A percentile compares a stretch with the other conserved stretches of the same genome.
Conservation (phyloP, 768 basidiomycete genomes). For the Trametes elegans region DNA sequence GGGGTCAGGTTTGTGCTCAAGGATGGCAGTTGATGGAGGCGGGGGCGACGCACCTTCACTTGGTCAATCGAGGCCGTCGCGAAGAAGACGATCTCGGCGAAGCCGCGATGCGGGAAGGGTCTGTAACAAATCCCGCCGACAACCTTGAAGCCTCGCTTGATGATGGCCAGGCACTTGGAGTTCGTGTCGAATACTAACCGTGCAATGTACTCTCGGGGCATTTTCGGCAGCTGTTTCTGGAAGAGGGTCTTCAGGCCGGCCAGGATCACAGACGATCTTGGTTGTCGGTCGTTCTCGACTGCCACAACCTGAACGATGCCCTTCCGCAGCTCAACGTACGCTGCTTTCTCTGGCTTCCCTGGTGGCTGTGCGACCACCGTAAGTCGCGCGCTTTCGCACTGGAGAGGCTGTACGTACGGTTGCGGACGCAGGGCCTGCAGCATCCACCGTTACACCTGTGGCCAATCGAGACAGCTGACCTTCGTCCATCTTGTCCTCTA, state of each 20-base stretch:
- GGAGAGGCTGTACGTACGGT: slow-evolving; percentile 39
- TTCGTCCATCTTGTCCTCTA: slow-evolving; percentile 81
- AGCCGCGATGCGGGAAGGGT: slow-evolving; percentile 91
- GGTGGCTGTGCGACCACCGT: slow-evolving; percentile 41
- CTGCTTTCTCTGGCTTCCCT: slow-evolving; percentile 69
- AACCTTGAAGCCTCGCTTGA: slow-evolving; percentile 92
- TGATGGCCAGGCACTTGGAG: slow-evolving; percentile 91
- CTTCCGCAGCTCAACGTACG: slow-evolving; percentile 74
- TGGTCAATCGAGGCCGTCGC: slow-evolving; percentile 96
- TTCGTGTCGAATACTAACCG: slow-evolving; percentile 91
- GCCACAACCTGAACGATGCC: slow-evolving; percentile 82
- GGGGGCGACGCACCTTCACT: slow-evolving; percentile 69
- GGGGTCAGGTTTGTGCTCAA: not conserved
- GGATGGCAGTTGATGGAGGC: not conserved
- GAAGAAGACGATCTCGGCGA: slow-evolving; percentile 99
- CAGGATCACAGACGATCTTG: slow-evolving; percentile 79
- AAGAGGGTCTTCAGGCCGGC: slow-evolving; percentile 97
- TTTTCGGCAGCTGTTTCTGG: slow-evolving; percentile 96
- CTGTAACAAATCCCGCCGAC: slow-evolving; percentile 98
- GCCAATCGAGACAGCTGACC: slow-evolving; percentile 72
- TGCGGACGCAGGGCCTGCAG: slow-evolving; percentile 44
- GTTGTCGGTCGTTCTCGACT: slow-evolving; percentile 78
- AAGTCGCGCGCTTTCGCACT: not conserved
- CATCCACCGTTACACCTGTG: slow-evolving; percentile 78
- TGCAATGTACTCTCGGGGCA: slow-evolving; percentile 98